Percentiles rank a stretch among this genome's conserved stretches.
Evolutionary conservation across 768 basidiomycete genomes (phyloP).

Genomic region (Lactifluus pinguis): DNA sequence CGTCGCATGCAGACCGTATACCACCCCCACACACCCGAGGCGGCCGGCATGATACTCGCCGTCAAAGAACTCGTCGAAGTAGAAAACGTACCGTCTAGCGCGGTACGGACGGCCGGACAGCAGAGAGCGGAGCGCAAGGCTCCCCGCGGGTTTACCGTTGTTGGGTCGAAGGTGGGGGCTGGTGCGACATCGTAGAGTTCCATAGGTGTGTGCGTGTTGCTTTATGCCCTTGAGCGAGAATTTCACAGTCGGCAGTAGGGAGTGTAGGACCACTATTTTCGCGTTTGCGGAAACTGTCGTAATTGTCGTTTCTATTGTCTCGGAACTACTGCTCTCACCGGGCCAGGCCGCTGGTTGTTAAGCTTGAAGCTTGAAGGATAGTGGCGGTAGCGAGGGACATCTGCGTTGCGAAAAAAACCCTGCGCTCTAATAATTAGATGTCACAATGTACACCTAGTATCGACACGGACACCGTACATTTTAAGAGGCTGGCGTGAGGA

Average conservation of each 20-base stretch:
- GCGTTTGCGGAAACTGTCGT: not conserved
- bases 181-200: not conserved
- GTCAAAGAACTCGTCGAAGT: slow-evolving; percentile 91
- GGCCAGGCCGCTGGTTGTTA: not conserved
- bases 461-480: too few relatives aligned
- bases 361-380: not conserved
- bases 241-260: not conserved
- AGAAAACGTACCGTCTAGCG: slow-evolving; percentile 62
- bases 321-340: too few relatives aligned
- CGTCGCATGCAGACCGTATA: slow-evolving; percentile 80
- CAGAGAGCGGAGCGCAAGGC: slow-evolving; percentile 60
- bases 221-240: not conserved
- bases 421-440: too few relatives aligned
- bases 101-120: slow-evolving; percentile 62
- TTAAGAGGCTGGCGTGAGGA: too few relatives aligned
- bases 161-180: slow-evolving; percentile 24
- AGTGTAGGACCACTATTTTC: not conserved
- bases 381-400: not conserved
- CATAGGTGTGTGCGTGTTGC: not conserved
- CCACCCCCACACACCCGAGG: slow-evolving; percentile 59
- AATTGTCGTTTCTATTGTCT: not conserved
- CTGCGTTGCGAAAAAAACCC: not conserved
- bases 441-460: too few relatives aligned
- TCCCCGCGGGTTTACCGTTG: slow-evolving; percentile 56
- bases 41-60: slow-evolving; percentile 76